Base-by-base conservation (phyloP, 352 stramenopile genomes). In the Pythium aquatile region DNA sequence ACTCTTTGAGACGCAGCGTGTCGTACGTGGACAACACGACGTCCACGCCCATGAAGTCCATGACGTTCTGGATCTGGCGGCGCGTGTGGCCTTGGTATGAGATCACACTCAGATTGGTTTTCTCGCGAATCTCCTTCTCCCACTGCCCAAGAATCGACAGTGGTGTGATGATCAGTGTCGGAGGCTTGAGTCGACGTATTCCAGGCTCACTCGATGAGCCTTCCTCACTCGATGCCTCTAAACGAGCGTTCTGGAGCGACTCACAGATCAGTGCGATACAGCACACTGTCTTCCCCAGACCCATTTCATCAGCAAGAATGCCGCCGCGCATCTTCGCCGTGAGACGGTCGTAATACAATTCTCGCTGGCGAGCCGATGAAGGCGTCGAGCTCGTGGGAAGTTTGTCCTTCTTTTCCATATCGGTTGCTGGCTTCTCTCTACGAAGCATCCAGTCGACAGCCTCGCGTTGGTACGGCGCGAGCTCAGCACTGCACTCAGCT, bases 361-460 rank as follows among this genome's bases (percentile, higher is more conserved):
- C 72, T 6, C 65, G 65, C 37, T 71, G 58, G 4, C 65, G 58
- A 44, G 33, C 46, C 2, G 54, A 32, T 3, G 30, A 80, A 65
- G 49, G 30, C 4, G 63, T 49, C 17, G 55, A 60, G 2, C n/a
- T 42, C 8, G 32, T 66, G 54, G 17, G 70, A 70, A 26, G 62
- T 65, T 44, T 77, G 65, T 37, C 68, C 20, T 68, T 69, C 58
- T 48, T 24, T 61, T 66, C 24, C n/a, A 55, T 55, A 5, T 24
- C 6, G 5, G 49, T 55, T 24, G 55, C 37, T 17, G 55, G 7
- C 44, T 42, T 54, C 47, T 93, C 84, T 63, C 84, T 70, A 33
- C 71, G 63, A 5, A 85, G 66, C 93, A 98, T 98, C 93, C 93
- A 98, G 11, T 87, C 62, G 0, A 98, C 77, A 24, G 91, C 91